Evolutionary conservation across 2,329 filamentous ascomycete genomes (phyloP).

Genomic region (Colletotrichum sp.): DNA sequence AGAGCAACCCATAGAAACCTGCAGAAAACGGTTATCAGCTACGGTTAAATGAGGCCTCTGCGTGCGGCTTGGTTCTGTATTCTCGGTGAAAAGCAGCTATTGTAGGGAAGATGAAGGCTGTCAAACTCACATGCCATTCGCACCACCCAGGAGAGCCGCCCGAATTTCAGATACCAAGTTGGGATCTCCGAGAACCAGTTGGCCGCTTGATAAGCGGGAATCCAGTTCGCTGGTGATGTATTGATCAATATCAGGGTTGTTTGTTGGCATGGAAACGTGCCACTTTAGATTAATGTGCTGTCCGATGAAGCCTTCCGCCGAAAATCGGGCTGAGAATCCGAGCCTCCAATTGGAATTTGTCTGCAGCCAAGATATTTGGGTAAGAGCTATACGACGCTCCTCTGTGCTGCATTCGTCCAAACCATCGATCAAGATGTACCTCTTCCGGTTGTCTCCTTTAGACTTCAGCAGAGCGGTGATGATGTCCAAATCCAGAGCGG

Average conservation of each 20-base stretch:
- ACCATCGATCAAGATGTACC: neutral
- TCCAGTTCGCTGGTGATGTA: neutral
- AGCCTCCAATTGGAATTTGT: neutral
- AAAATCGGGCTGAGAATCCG: neutral
- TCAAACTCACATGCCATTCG: neutral
- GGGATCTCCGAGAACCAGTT: neutral
- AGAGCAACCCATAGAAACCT: no score
- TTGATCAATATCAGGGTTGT: neutral
- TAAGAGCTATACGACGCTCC: neutral
- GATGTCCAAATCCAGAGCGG: neutral
- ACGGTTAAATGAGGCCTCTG: no score
- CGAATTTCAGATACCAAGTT: neutral
- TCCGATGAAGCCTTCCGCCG: neutral
- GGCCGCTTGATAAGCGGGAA: neutral
- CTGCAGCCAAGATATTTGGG: neutral
- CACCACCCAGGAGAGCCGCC: neutral
- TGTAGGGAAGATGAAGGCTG: no score
- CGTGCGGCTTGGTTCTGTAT: no score
- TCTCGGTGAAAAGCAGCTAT: no score
- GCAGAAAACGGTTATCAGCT: no score
- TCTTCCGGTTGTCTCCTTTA: accelerated
- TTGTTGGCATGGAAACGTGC: neutral
- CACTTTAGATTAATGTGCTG: neutral
- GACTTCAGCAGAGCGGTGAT: neutral
- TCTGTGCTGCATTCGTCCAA: neutral